phyloP scores from a whole-genome alignment of 1,284 basidiomycete species.

The Quambalaria eucalypti region DNA sequence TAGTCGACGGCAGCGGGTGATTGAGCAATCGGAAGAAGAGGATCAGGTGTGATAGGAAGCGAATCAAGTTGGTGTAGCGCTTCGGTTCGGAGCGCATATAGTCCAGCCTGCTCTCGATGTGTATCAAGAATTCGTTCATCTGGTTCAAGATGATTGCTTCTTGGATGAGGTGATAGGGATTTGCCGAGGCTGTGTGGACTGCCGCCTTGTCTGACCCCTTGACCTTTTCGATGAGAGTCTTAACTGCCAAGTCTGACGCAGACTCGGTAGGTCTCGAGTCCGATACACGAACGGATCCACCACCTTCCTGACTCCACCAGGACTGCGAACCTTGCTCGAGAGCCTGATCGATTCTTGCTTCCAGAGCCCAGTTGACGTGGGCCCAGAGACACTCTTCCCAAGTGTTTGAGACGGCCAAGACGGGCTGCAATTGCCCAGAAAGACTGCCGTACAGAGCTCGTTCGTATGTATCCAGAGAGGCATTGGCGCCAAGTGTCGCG shows the following conservation, averaged over 20 bases:
- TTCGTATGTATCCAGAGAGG: conserved; percentile 63
- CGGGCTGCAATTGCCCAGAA: conserved; percentile 68
- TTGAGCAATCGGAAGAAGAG: conserved; percentile 78
- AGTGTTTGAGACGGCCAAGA: conserved; percentile 62
- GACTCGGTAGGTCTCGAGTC: too few species aligned
- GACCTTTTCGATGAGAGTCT: conserved; percentile 31
- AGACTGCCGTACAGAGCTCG: conserved; percentile 78
- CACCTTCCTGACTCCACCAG: conserved; percentile 48
- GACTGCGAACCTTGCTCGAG: conserved; percentile 28
- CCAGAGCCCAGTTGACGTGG: conserved; percentile 71
- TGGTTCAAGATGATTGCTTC: conserved; percentile 72
- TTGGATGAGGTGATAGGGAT: conserved; percentile 79
- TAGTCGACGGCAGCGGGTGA: conserved; percentile 38
- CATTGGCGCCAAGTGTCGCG: conserved; percentile 47
- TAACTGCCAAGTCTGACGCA: too few species aligned
- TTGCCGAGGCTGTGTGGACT: conserved; percentile 52
- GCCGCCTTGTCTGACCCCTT: conserved; percentile 16
- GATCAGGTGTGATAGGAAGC: conserved; percentile 93
- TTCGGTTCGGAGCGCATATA: conserved; percentile 26
- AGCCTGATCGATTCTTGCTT: conserved; percentile 62
- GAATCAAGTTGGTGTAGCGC: conserved; percentile 50
- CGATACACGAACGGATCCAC: conserved; percentile 25
- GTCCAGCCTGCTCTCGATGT: conserved; percentile 28
- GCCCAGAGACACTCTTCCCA: conserved; percentile 98
- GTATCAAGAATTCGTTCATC: conserved; percentile 51